Percentiles rank a stretch among this genome's conserved stretches.
Conservation (phyloP, 208 protist species). For the Entamoeba histolytica region DNA sequence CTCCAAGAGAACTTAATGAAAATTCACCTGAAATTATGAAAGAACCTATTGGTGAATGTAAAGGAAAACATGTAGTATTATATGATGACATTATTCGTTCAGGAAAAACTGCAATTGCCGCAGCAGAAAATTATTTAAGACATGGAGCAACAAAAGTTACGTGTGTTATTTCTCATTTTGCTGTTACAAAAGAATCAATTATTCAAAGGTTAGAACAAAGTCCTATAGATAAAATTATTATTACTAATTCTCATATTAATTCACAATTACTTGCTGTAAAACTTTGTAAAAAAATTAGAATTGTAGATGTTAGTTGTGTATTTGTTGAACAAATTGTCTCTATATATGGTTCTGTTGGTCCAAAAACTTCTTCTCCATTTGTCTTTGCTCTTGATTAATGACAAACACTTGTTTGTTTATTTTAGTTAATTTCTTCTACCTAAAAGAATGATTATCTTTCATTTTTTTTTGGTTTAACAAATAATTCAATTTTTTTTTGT, state of each 20-base stretch:
- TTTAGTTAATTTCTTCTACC: too few relatives aligned
- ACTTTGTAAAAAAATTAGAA: neutral
- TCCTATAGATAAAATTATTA: neutral
- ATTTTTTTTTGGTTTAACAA: too few relatives aligned
- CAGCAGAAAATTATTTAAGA: constrained; percentile 10
- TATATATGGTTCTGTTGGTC: too few relatives aligned
- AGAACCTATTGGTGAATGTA: constrained; percentile 19
- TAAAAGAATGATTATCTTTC: too few relatives aligned
- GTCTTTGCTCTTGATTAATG: too few relatives aligned
- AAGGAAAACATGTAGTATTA: constrained; percentile 15
- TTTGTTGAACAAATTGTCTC: neutral
- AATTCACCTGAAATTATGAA: neutral
- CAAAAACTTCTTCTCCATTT: too few relatives aligned
- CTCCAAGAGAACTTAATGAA: neutral
- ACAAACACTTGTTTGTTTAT: too few relatives aligned
- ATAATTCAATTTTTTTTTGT: too few relatives aligned
- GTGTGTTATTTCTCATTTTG: constrained; percentile 13
- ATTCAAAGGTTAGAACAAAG: neutral
- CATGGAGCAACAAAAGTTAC: constrained; percentile 4
- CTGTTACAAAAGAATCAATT: neutral
- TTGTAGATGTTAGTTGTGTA: neutral
- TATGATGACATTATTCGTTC: constrained; percentile 25
- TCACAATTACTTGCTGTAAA: neutral
- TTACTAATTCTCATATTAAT: neutral
- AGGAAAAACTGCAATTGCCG: neutral